Conservation (phyloP, 2,329 filamentous ascomycete genomes). For the Knufia petricola region DNA sequence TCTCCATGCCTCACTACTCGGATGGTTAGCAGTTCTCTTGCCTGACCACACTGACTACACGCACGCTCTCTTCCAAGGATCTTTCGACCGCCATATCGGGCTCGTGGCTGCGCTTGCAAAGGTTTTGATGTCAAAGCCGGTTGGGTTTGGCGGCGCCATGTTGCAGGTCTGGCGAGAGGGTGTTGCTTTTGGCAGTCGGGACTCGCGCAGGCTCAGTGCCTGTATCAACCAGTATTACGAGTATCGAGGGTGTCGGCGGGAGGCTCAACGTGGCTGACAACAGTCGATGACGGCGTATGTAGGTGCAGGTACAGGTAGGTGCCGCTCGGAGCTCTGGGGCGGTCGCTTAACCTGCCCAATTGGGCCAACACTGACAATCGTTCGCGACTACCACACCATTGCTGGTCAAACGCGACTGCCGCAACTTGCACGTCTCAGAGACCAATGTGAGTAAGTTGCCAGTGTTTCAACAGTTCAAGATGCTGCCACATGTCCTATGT, state of each 20-base stretch:
- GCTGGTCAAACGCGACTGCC: too few species aligned
- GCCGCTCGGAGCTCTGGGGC: neutral
- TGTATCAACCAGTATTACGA: too few species aligned
- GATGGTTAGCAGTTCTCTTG: neutral
- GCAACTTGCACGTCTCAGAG: too few species aligned
- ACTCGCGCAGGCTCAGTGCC: too few species aligned
- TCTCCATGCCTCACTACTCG: slow-evolving; percentile 78
- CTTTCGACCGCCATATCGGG: slow-evolving; percentile 30
- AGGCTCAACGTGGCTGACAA: too few species aligned
- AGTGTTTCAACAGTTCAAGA: too few species aligned
- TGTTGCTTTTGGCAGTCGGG: too few species aligned
- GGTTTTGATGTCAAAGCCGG: slow-evolving; percentile 73
- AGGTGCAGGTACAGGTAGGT: neutral
- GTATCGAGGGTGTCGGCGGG: too few species aligned
- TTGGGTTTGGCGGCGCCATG: slow-evolving; percentile 51
- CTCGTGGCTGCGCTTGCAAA: slow-evolving; percentile 22
- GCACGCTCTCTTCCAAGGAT: slow-evolving; percentile 56
- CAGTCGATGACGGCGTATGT: neutral
- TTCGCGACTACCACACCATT: too few species aligned
- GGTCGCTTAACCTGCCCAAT: too few species aligned
- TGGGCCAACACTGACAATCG: too few species aligned
- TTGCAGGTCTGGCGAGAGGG: slow-evolving; percentile 45
- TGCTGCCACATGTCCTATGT: too few species aligned
- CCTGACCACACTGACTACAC: slow-evolving; percentile 19
- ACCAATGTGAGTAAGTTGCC: neutral